Conservation (phyloP, 331 rosid genomes). For the Quercus lobata region DNA sequence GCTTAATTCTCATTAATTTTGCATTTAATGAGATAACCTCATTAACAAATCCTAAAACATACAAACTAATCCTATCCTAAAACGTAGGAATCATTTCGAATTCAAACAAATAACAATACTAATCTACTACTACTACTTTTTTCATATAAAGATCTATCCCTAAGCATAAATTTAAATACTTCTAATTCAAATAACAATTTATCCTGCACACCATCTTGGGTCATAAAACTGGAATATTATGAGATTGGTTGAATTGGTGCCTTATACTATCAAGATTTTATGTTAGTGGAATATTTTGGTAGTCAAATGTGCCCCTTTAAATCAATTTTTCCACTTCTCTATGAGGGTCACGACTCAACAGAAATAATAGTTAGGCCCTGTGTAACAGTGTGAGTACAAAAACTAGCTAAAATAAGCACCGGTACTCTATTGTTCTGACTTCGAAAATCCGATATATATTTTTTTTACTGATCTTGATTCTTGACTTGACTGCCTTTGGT, state of each 20-base stretch:
- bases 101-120: too few relatives aligned
- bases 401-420: background rate
- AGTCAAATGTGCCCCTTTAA: background rate
- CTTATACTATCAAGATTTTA: background rate
- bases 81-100: too few relatives aligned
- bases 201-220: background rate
- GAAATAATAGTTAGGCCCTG: background rate
- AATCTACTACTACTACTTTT: too few relatives aligned
- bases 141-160: too few relatives aligned
- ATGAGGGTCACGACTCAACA: background rate
- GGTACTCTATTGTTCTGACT: background rate
- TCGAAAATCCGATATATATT: background rate
- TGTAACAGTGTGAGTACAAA: background rate
- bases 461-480: too few relatives aligned
- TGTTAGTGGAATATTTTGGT: background rate
- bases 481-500: too few relatives aligned
- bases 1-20: too few relatives aligned
- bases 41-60: too few relatives aligned
- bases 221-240: background rate
- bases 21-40: too few relatives aligned
- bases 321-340: background rate
- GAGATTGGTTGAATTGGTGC: background rate
- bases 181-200: too few relatives aligned
- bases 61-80: too few relatives aligned
- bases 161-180: too few relatives aligned